A percentile compares a stretch with the other conserved stretches of the same genome.
Conservation (phyloP, 208 protist genomes). For the Trypanosoma lewisi region DNA sequence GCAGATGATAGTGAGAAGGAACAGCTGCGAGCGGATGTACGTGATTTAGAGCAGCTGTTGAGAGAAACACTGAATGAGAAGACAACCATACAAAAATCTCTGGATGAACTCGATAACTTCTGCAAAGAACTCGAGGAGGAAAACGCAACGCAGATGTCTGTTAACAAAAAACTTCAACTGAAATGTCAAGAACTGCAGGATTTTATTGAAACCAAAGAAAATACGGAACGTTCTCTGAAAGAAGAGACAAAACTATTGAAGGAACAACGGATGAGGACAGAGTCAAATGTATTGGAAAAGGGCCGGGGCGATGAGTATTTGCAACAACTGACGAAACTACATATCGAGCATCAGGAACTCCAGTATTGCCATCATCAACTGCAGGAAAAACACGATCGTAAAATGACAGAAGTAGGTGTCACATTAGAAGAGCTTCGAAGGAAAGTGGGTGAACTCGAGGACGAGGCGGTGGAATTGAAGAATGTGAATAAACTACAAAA, state of each 20-base stretch:
- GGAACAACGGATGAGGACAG: constrained; percentile 49
- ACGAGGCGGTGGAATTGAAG: constrained; percentile 53
- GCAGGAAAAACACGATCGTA: constrained; percentile 33
- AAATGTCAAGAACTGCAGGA: constrained; percentile 38
- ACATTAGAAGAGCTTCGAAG: constrained; percentile 32
- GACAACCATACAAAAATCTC: constrained; percentile 33
- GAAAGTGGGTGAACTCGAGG: constrained; percentile 44
- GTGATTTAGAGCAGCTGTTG: constrained; percentile 37
- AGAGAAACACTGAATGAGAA: constrained; percentile 40
- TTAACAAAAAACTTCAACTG: constrained; percentile 36
- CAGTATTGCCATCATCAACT: constrained; percentile 49
- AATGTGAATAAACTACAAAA: constrained; percentile 49
- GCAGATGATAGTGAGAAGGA: constrained; percentile 29
- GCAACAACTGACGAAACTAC: constrained; percentile 55
- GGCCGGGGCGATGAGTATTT: constrained; percentile 53
- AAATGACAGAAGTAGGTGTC: constrained; percentile 1
- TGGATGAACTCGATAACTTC: constrained; percentile 60
- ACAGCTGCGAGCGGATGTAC: constrained; percentile 24
- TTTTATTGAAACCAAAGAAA: constrained; percentile 38
- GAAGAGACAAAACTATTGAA: constrained; percentile 39
- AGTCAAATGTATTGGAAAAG: constrained; percentile 46
- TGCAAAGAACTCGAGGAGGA: constrained; percentile 68
- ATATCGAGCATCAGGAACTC: constrained; percentile 66
- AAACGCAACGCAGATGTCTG: constrained; percentile 30
- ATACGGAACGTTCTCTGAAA: constrained; percentile 24